phyloP scores from a whole-genome alignment of 73 alveolate species.

The Blepharisma japonicum region DNA sequence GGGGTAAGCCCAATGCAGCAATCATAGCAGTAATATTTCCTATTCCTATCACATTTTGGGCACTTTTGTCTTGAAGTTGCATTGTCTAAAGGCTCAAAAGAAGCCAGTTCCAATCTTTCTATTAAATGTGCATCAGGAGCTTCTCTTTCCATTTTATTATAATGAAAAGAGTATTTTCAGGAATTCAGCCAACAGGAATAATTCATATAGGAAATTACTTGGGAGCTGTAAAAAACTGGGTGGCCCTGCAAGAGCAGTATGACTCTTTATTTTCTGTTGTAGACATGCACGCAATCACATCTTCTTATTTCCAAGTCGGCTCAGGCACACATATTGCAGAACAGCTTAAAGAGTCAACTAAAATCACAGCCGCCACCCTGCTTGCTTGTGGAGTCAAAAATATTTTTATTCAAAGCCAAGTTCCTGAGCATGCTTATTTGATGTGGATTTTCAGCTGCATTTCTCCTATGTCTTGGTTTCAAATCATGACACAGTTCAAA shows the following conservation, averaged over 20 bases:
- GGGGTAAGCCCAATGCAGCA: slow-evolving; percentile 44
- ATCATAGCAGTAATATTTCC: slow-evolving; percentile 35
- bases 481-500: slow-evolving; percentile 82
- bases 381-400: slow-evolving; percentile 81
- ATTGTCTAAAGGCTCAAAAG: slow-evolving; percentile 32
- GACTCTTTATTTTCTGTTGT: slow-evolving; percentile 71
- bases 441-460: slow-evolving; percentile 75
- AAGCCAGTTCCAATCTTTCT: slow-evolving; percentile 27
- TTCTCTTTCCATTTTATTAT: too few species aligned
- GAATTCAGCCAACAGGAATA: slow-evolving; percentile 88
- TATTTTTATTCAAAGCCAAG: slow-evolving; percentile 76
- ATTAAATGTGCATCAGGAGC: neutral
- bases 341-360: slow-evolving; percentile 48
- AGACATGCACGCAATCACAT: slow-evolving; percentile 79
- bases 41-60: slow-evolving; percentile 28
- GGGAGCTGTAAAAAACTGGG: slow-evolving; percentile 90
- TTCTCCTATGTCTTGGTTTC: slow-evolving; percentile 86
- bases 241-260: slow-evolving; percentile 49
- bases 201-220: slow-evolving; percentile 84
- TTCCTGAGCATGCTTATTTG: slow-evolving; percentile 72
- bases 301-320: slow-evolving; percentile 30
- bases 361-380: slow-evolving; percentile 73
- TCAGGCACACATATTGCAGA: neutral
- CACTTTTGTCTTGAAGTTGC: slow-evolving; percentile 25
- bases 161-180: slow-evolving; percentile 60